Percentiles rank a stretch among this genome's conserved stretches.
phyloP scores from a whole-genome alignment of 352 stramenopile genomes.

The Phytophthora agathidicida region DNA sequence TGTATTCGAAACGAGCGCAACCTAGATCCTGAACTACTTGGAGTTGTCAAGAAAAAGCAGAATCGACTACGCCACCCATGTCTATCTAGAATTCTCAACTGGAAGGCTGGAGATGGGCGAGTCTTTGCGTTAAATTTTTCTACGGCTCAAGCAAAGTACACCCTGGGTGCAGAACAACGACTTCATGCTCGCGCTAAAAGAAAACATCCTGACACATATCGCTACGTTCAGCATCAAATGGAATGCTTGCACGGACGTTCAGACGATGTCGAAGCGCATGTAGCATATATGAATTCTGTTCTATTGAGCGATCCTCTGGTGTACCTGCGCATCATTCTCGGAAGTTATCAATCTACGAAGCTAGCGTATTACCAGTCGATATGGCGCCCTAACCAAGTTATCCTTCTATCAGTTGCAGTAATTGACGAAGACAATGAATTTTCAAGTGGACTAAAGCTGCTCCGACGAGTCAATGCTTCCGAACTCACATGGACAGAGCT shows the following conservation, averaged over 20 bases:
- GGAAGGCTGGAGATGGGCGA: not conserved
- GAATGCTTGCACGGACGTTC: slow-evolving; percentile 12
- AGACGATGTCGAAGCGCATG: slow-evolving; percentile 16
- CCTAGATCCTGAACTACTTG: too few relatives aligned
- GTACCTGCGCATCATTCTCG: slow-evolving; percentile 12
- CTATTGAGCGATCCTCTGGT: slow-evolving; percentile 43
- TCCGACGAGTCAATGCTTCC: slow-evolving; percentile 1
- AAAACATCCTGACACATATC: not conserved
- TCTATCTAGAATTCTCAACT: not conserved
- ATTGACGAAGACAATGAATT: slow-evolving; percentile 13
- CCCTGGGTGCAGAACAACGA: not conserved
- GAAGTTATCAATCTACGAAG: not conserved
- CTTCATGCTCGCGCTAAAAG: not conserved
- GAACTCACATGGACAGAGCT: slow-evolving; percentile 25
- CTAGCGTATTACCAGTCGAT: slow-evolving; percentile 29
- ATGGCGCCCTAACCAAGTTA: not conserved
- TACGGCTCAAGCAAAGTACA: not conserved
- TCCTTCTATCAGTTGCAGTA: slow-evolving; percentile 14
- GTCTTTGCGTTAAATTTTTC: slow-evolving; percentile 5
- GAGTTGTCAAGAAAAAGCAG: too few relatives aligned
- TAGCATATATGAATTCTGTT: slow-evolving; percentile 42
- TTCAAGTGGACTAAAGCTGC: slow-evolving; percentile 1
- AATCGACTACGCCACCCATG: too few relatives aligned
- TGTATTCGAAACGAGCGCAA: too few relatives aligned
- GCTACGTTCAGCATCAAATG: slow-evolving; percentile 14